Percentiles rank a stretch among this genome's conserved stretches.
Evolutionary conservation across 805 yeast species (phyloP).

Genomic region (Wickerhamomyces subpelliculosus): DNA sequence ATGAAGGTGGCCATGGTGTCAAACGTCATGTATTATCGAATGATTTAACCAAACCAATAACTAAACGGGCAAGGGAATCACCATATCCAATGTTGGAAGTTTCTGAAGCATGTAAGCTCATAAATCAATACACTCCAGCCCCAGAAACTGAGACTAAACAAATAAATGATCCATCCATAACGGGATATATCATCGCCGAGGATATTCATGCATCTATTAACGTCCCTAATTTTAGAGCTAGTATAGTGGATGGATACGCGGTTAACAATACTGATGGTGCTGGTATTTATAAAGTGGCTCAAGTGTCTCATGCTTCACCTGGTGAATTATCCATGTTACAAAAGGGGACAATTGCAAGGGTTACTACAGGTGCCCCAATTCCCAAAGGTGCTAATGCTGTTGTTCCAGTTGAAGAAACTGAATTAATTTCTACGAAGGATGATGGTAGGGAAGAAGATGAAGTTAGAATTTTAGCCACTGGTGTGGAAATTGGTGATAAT

Average conservation of each 20-base stretch:
- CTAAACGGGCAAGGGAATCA: conserved; percentile 36
- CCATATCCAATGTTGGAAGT: conserved; percentile 43
- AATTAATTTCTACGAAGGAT: conserved; percentile 24
- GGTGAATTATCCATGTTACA: conserved; percentile 12
- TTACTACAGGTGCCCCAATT: conserved; percentile 52
- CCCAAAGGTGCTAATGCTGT: conserved; percentile 49
- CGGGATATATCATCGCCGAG: conserved; percentile 36
- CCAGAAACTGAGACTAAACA: conserved; percentile 19
- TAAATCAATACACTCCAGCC: conserved; percentile 27
- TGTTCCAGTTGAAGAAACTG: conserved; percentile 48
- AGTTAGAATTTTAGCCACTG: conserved; percentile 33
- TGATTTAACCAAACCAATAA: conserved; percentile 30
- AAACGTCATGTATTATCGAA: conserved; percentile 33
- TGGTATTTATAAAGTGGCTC: conserved; percentile 33
- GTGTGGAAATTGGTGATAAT: conserved; percentile 36
- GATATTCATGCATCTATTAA: conserved; percentile 30
- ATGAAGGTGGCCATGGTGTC: conserved; percentile 21
- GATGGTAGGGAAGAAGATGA: conserved; percentile 36
- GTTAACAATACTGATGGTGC: conserved; percentile 39
- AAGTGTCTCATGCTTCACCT: conserved; percentile 36
- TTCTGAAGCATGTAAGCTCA: conserved; percentile 29
- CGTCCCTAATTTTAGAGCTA: conserved; percentile 46
- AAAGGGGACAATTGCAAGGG: conserved; percentile 34
- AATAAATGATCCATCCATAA: conserved; percentile 23
- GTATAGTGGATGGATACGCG: conserved; percentile 53